phyloP scores from a whole-genome alignment of 164 flowering plant species.

The Stephania japonica region DNA sequence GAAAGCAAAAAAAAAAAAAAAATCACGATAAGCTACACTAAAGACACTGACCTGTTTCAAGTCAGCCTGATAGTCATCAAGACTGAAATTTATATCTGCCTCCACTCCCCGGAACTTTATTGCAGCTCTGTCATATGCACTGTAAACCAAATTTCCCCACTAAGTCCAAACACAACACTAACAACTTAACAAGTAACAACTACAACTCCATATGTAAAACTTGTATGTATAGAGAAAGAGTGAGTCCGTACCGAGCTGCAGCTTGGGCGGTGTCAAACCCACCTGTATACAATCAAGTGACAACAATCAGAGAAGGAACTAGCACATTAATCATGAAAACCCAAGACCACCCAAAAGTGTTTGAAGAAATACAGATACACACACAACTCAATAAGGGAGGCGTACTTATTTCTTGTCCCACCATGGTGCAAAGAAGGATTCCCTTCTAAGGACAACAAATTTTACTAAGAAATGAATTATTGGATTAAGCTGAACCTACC shows the following conservation, averaged over 20 bases:
- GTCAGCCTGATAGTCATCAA: conserved; percentile 11
- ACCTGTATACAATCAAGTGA: conserved; percentile 3
- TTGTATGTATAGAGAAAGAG: not conserved
- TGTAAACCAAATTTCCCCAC: conserved; percentile 3
- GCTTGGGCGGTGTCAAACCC: conserved; percentile 15
- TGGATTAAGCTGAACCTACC: conserved; percentile 1
- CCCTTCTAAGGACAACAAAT: not conserved
- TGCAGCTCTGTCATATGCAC: conserved; percentile 13
- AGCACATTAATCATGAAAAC: not conserved
- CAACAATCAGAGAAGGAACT: not conserved
- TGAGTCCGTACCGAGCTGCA: conserved; percentile 6
- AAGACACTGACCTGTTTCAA: conserved; percentile 8
- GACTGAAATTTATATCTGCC: conserved; percentile 14
- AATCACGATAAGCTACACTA: not conserved
- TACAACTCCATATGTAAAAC: not conserved
- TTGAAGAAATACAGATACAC: not conserved
- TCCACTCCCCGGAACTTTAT: conserved; percentile 13
- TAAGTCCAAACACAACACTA: not conserved
- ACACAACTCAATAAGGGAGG: too few species aligned
- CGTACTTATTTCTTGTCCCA: too few species aligned
- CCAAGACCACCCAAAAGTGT: not conserved
- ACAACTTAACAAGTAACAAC: not conserved
- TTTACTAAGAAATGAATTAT: not conserved
- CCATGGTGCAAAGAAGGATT: not conserved
- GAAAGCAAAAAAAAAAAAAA: not conserved